Evolutionary conservation across 2,329 filamentous ascomycete species (phyloP).

Genomic region (Penicillium sp.): DNA sequence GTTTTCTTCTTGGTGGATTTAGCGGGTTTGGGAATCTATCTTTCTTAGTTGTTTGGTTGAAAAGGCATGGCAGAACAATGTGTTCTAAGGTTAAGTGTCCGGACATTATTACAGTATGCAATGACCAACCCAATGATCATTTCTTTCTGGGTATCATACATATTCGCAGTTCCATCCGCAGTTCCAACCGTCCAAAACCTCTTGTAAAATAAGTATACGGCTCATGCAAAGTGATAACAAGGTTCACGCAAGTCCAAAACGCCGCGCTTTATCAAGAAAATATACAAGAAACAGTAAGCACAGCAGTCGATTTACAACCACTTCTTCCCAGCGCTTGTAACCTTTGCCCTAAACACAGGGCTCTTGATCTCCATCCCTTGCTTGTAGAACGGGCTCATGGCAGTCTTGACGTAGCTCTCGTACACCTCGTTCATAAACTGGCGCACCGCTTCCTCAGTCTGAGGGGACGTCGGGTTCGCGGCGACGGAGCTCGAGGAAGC

Average conservation of each 20-base stretch:
- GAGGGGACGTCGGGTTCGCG: slow-evolving; percentile 78
- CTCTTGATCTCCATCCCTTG: slow-evolving; percentile 81
- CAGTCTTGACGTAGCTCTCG: slow-evolving; percentile 92
- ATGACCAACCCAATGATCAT: background rate
- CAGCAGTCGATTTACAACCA: slow-evolving; percentile 58
- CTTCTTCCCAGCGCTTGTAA: slow-evolving; percentile 85
- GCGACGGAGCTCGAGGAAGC: slow-evolving; percentile 66
- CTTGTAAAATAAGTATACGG: background rate
- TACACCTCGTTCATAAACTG: slow-evolving; percentile 95
- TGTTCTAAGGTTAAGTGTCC: background rate
- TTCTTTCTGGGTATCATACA: slow-evolving; percentile 11
- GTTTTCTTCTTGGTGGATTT: slow-evolving; percentile 1
- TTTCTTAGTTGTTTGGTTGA: background rate
- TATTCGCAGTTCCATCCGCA: background rate
- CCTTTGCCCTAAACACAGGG: slow-evolving; percentile 75
- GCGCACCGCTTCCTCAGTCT: slow-evolving; percentile 91
- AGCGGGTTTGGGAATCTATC: slow-evolving; percentile 3
- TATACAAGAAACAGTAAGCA: slow-evolving; percentile 1
- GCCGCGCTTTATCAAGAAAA: slow-evolving; percentile 20
- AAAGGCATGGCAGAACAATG: background rate
- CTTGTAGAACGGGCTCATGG: slow-evolving; percentile 94
- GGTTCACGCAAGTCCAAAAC: slow-evolving; percentile 10
- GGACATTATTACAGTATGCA: slow-evolving; percentile 2
- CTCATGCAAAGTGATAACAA: background rate
- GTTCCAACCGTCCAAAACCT: background rate